Evolutionary conservation across 2,329 filamentous ascomycete species (phyloP), one percentile per base, ranked within the genome.

Genomic region (Diplodia seriata): DNA sequence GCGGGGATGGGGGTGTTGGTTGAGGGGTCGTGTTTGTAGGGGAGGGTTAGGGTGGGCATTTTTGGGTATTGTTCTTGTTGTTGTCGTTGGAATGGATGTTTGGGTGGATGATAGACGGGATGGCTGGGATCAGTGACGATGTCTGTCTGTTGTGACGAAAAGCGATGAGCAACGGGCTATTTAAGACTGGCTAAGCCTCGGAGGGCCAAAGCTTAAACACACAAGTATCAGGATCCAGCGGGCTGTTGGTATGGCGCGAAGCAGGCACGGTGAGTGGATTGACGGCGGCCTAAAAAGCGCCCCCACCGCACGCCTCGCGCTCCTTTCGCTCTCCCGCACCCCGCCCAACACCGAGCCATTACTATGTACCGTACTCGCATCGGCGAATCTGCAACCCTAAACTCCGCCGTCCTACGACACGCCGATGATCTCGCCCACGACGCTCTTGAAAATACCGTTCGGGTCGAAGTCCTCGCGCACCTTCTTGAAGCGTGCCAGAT

Each of bases 391-490:
- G 18, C 20, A 36, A 23, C 36, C 55, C 20, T 20, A 26, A 40
- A 29, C 11, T 61, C 31, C 40, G 26, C 9, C 5, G 40, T 23
- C 31, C 47, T 63, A 63, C 31, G 47, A 51, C 66, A 85, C 70
- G 0, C 82, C 83, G 23, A 85, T 72, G 38, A 83, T 83, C 74
- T 85, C 83, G 0, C 83, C 83, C 1, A 85, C 75, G 11, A 84
- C 77, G 53, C 81, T 85, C 71, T 78, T 80, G 71, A 81, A 85
- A 1, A 82, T 78, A 1, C 80, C 81, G 14, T 84, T 77, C 0
- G 83, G 82, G 69, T 85, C 83, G 64, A 85, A 85, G 68, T 80
- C 78, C 72, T 85, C 73, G 33, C 82, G 77, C 20, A 84, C 80
- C 20, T 77, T 77, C 73, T 84, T 85, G 75, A 85, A 85, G 15